phyloP scores from a whole-genome alignment of 805 yeast species.

The Tetrapisispora namnaoensis region DNA sequence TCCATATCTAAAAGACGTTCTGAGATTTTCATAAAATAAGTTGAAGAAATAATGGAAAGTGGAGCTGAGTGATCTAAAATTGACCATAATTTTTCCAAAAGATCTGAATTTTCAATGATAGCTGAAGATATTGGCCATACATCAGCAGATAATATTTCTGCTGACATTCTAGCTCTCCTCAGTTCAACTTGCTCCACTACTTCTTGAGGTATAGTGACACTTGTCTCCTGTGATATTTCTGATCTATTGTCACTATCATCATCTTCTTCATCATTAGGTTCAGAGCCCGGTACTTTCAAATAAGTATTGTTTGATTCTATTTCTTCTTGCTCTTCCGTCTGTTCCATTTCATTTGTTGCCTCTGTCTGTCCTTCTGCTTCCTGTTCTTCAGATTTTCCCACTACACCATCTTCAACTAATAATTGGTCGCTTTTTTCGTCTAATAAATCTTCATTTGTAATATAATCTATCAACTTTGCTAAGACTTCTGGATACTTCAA shows the following conservation, averaged over 20 bases:
- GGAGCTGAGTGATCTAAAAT: constrained; percentile 61
- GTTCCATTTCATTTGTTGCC: no score
- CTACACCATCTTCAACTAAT: constrained; percentile 7
- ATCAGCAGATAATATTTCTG: constrained; percentile 84
- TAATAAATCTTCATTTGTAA: constrained; percentile 36
- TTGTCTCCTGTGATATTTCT: constrained; percentile 27
- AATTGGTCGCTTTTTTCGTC: constrained; percentile 17
- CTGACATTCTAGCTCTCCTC: constrained; percentile 58
- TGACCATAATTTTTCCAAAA: constrained; percentile 69
- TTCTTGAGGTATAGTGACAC: constrained; percentile 25
- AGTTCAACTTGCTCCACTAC: constrained; percentile 31
- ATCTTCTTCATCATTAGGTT: constrained; percentile 5
- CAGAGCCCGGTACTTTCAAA: background rate
- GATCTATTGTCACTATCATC: constrained; percentile 13
- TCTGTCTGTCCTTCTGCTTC: constrained; percentile 8
- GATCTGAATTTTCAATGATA: constrained; percentile 61
- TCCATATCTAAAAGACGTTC: constrained; percentile 86
- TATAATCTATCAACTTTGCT: constrained; percentile 54
- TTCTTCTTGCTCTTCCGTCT: constrained; percentile 4
- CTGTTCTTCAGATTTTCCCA: constrained; percentile 5
- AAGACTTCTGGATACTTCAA: constrained; percentile 71
- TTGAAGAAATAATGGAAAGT: constrained; percentile 65
- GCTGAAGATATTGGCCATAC: constrained; percentile 91
- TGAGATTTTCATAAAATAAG: constrained; percentile 83
- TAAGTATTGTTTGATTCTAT: constrained; percentile 6